Evolutionary conservation across 108 stramenopile genomes (phyloP).

Genomic region (Cylindrotheca closterium): DNA sequence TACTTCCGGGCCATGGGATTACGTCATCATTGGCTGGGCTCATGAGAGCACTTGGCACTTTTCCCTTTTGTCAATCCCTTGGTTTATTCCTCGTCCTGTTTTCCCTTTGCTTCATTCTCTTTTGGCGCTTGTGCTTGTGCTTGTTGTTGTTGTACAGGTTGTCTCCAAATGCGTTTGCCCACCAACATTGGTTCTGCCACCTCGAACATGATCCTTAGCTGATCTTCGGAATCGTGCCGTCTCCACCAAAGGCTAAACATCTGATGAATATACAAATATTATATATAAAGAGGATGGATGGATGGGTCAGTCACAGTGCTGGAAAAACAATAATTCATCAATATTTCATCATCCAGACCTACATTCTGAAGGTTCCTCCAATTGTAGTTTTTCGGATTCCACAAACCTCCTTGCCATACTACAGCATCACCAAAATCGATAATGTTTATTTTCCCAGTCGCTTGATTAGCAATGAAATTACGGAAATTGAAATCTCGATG

Average conservation of each 20-base stretch:
- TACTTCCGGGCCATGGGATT: too few species aligned
- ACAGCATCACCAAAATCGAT: slow-evolving; percentile 23
- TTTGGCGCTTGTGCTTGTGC: too few species aligned
- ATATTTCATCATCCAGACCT: too few species aligned
- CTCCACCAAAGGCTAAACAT: slow-evolving; percentile 17
- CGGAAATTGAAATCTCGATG: slow-evolving; percentile 11
- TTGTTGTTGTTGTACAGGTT: too few species aligned
- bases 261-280: too few species aligned
- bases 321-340: too few species aligned
- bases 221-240: slow-evolving; percentile 2
- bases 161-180: neutral
- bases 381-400: neutral
- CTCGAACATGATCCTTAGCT: neutral
- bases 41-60: too few species aligned
- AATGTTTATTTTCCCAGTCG: neutral
- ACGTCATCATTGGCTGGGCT: too few species aligned
- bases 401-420: neutral
- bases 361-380: neutral
- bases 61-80: too few species aligned
- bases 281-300: too few species aligned
- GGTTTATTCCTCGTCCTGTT: too few species aligned
- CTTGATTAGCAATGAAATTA: slow-evolving; percentile 9
- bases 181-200: neutral
- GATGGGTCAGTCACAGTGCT: neutral
- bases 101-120: too few species aligned